phyloP scores from a whole-genome alignment of 1,284 basidiomycete species.

The Trichosporon sp. region DNA sequence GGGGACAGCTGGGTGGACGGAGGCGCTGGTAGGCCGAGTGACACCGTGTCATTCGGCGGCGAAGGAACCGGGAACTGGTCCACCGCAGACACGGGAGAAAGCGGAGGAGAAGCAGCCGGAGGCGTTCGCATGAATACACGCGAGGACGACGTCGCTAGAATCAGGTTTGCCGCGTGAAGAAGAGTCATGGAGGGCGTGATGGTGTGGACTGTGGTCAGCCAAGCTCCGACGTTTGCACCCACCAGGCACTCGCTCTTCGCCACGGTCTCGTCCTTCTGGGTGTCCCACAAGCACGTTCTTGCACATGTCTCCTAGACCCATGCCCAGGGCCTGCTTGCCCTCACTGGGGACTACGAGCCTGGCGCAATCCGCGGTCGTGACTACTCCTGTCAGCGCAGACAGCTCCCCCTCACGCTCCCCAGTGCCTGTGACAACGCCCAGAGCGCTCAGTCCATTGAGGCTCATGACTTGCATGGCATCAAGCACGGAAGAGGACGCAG shows the following conservation, averaged over 20 bases:
- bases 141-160: conserved; percentile 37
- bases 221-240: neutral
- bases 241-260: conserved; percentile 40
- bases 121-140: conserved; percentile 34
- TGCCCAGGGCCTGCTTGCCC: conserved; percentile 34
- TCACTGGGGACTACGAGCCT: conserved; percentile 36
- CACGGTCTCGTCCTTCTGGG: conserved; percentile 27
- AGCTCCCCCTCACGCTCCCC: conserved; percentile 16
- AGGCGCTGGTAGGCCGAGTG: conserved; percentile 28
- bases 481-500: conserved; percentile 28
- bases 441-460: conserved; percentile 29
- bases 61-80: conserved; percentile 21
- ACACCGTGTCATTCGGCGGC: conserved; percentile 15
- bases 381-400: conserved; percentile 26
- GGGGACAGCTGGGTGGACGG: conserved; percentile 31
- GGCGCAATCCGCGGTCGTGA: conserved; percentile 31
- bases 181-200: conserved; percentile 31
- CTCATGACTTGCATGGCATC: conserved; percentile 44
- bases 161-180: conserved; percentile 33
- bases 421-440: conserved; percentile 30
- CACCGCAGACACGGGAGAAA: conserved; percentile 30
- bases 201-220: conserved; percentile 30
- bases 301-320: conserved; percentile 34
- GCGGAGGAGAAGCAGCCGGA: conserved; percentile 20
- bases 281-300: conserved; percentile 30